These are phyloP conservation scores for Steccherinum ochraceum DNA, from an alignment of 768 basidiomycete species.

Conservation along the genomic window DNA sequence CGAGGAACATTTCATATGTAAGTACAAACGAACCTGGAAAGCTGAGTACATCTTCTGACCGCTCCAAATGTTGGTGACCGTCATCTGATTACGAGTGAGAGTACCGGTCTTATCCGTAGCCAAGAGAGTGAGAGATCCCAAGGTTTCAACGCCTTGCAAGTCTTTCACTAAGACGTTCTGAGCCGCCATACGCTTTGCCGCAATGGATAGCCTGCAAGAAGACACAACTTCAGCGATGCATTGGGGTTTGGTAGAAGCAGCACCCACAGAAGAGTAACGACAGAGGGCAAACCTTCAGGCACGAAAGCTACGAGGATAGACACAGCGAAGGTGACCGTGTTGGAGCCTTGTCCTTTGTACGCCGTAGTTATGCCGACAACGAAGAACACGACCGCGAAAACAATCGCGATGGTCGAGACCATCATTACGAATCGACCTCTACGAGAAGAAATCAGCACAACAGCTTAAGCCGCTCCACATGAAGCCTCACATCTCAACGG, in stretches of 20 bases:
- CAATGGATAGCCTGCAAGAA: conserved; percentile 44
- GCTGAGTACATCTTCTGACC: conserved; percentile 55
- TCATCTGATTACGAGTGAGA: conserved; percentile 68
- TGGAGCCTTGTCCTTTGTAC: conserved; percentile 54
- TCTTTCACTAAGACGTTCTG: conserved; percentile 72
- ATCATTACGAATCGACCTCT: conserved; percentile 57
- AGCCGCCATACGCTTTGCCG: conserved; percentile 65
- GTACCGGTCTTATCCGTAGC: conserved; percentile 74
- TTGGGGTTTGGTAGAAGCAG: no score
- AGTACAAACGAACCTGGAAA: conserved; percentile 40
- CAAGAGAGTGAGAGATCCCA: conserved; percentile 56
- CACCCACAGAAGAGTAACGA: conserved; percentile 50
- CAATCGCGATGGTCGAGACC: conserved; percentile 54
- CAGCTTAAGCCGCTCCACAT: no score
- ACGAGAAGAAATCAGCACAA: background rate
- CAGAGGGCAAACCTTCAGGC: conserved; percentile 58
- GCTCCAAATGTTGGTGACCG: conserved; percentile 63
- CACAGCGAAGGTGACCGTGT: conserved; percentile 58
- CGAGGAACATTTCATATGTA: no score
- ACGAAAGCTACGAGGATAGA: conserved; percentile 58
- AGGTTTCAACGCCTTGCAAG: conserved; percentile 65
- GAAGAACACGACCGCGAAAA: conserved; percentile 61
- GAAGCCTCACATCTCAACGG: conserved; percentile 60
- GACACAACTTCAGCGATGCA: no score
- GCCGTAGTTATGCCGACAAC: conserved; percentile 58